Evolutionary conservation across 768 basidiomycete genomes (phyloP).

Genomic region (Terana coerulea): DNA sequence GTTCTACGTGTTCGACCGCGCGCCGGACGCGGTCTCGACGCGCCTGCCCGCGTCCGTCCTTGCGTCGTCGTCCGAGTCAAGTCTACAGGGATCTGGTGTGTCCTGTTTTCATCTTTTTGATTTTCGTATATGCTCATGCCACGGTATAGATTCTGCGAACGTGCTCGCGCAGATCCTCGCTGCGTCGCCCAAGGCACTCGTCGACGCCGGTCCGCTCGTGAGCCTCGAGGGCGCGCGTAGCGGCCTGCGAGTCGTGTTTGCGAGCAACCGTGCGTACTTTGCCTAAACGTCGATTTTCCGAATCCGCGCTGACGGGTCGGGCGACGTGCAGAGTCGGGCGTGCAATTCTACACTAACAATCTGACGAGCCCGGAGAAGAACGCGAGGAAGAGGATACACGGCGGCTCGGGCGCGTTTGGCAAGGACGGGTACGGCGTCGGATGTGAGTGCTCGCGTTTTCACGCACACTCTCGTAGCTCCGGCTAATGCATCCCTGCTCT

Average conservation of each 20-base stretch:
- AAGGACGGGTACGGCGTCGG: constrained; percentile 49
- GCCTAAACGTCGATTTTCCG: background rate
- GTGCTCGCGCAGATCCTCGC: constrained; percentile 27
- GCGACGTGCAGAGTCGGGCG: constrained; percentile 52
- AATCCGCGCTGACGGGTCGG: background rate
- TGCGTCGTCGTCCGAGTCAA: constrained; percentile 39
- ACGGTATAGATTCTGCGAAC: constrained; percentile 24
- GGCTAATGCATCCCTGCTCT: background rate
- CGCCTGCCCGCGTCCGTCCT: constrained; percentile 44
- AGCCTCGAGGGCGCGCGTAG: constrained; percentile 53
- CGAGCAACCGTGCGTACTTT: constrained; percentile 62
- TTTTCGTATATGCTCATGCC: background rate
- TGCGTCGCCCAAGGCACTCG: background rate
- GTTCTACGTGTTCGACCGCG: constrained; percentile 54
- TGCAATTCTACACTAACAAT: constrained; percentile 73
- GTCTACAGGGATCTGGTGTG: constrained; percentile 18
- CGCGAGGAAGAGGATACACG: constrained; percentile 70
- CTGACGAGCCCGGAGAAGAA: constrained; percentile 43
- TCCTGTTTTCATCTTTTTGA: background rate
- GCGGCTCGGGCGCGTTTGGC: constrained; percentile 57
- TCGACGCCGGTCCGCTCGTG: constrained; percentile 40
- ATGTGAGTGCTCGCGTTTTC: constrained; percentile 37
- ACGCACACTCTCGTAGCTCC: background rate
- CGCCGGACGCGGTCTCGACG: constrained; percentile 38
- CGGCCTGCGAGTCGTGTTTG: constrained; percentile 57